These are phyloP conservation scores for Entomortierella lignicola DNA, from an alignment of 192 early-diverging fungal genomes.

Conservation along the genomic window DNA sequence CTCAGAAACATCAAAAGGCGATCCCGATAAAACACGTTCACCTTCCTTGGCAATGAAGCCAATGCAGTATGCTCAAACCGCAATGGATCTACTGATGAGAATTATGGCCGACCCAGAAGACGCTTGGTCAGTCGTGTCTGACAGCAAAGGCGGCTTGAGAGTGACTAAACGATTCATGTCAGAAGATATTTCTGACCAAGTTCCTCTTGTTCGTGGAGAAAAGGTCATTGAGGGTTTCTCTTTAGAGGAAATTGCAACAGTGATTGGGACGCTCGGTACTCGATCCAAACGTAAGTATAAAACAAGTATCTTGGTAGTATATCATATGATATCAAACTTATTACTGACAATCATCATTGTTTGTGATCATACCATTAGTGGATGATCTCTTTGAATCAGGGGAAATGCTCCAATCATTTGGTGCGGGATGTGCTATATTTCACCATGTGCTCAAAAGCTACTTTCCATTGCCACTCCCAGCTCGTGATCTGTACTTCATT, in stretches of 20 bases:
- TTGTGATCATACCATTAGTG: constrained; percentile 3
- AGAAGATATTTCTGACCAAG: constrained; percentile 56
- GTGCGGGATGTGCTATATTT: constrained; percentile 54
- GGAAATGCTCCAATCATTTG: constrained; percentile 50
- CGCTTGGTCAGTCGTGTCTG: constrained; percentile 57
- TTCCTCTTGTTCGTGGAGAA: constrained; percentile 56
- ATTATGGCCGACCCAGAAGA: constrained; percentile 56
- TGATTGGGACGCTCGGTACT: constrained; percentile 56
- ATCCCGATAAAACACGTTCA: not conserved
- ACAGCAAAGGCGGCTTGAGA: constrained; percentile 53
- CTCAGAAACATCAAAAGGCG: not conserved
- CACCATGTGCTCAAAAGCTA: constrained; percentile 57
- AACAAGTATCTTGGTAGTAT: not conserved
- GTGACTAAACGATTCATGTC: constrained; percentile 58
- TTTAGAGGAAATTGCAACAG: constrained; percentile 61
- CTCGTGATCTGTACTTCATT: constrained; percentile 56
- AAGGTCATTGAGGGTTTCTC: constrained; percentile 67
- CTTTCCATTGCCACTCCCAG: constrained; percentile 59
- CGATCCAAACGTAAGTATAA: constrained; percentile 37
- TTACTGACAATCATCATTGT: not conserved
- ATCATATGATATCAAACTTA: not conserved
- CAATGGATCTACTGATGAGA: constrained; percentile 45
- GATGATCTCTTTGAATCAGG: constrained; percentile 53
- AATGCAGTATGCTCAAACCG: constrained; percentile 29
- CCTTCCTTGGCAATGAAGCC: not conserved